Conservation (phyloP, 2,329 filamentous ascomycete species). For the Aspergillus eucalypticola region DNA sequence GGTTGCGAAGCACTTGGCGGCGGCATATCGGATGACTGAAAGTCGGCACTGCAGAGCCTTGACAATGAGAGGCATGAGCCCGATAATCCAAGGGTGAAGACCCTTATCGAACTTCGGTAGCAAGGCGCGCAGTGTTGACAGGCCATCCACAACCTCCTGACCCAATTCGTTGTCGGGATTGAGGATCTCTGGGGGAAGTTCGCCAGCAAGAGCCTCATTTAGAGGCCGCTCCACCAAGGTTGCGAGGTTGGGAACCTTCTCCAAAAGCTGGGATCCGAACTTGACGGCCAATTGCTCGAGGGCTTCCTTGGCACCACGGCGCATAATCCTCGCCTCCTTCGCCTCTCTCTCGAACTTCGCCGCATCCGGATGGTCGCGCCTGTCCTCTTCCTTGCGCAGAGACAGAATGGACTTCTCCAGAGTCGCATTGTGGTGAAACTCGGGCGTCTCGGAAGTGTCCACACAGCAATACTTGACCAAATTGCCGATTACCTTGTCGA, state of each 20-base stretch:
- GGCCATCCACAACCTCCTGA: slow-evolving; percentile 88
- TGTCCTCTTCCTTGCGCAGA: slow-evolving; percentile 94
- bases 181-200: slow-evolving; percentile 70
- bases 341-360: slow-evolving; percentile 87
- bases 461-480: slow-evolving; percentile 97
- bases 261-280: slow-evolving; percentile 76
- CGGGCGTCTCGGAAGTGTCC: slow-evolving; percentile 94
- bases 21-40: slow-evolving; percentile 92
- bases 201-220: slow-evolving; percentile 68
- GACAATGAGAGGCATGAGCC: slow-evolving; percentile 80
- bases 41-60: slow-evolving; percentile 84
- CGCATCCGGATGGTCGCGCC: slow-evolving; percentile 87
- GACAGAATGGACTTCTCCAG: slow-evolving; percentile 84
- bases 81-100: slow-evolving; percentile 77
- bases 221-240: slow-evolving; percentile 81
- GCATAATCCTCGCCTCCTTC: slow-evolving; percentile 82
- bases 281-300: slow-evolving; percentile 80
- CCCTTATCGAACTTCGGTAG: slow-evolving; percentile 81
- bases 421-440: slow-evolving; percentile 79
- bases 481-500: slow-evolving; percentile 94
- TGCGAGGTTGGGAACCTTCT: slow-evolving; percentile 79
- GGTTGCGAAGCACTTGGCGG: slow-evolving; percentile 94
- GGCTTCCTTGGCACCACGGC: slow-evolving; percentile 90
- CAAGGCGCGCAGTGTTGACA: slow-evolving; percentile 89
- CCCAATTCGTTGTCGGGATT: slow-evolving; percentile 75